Evolutionary conservation across 192 early-diverging fungal species (phyloP).

Genomic region (Oehlia diaphana): DNA sequence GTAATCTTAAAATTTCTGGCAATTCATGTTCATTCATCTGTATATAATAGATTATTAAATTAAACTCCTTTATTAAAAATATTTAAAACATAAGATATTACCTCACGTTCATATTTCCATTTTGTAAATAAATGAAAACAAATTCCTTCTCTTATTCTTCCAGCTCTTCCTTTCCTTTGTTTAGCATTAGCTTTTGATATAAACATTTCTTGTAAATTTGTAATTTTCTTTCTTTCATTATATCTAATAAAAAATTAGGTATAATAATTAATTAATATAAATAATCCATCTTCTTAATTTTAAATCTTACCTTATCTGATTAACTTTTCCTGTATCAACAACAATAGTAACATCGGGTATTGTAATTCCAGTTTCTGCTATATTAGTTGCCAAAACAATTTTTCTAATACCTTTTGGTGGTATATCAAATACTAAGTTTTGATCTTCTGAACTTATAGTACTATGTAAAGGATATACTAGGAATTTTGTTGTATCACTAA

Average conservation of each 20-base stretch:
- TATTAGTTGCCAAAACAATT: conserved; percentile 76
- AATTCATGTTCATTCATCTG: conserved; percentile 62
- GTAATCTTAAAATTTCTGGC: conserved; percentile 81
- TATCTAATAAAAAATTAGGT: conserved; percentile 32
- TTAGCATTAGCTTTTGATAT: conserved; percentile 66
- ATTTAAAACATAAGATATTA: neutral
- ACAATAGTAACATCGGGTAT: conserved; percentile 80
- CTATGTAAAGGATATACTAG: conserved; percentile 58
- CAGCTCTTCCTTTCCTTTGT: conserved; percentile 83
- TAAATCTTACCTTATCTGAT: conserved; percentile 63
- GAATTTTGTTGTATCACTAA: conserved; percentile 51
- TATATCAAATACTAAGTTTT: conserved; percentile 66
- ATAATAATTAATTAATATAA: neutral
- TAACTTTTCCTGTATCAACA: conserved; percentile 76
- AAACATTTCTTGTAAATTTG: conserved; percentile 61
- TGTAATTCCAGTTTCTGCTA: conserved; percentile 84
- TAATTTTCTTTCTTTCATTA: conserved; percentile 61
- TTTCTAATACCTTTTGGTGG: conserved; percentile 56
- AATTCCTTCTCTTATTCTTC: conserved; percentile 71
- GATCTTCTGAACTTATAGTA: conserved; percentile 65
- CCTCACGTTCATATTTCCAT: conserved; percentile 46
- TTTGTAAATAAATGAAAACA: conserved; percentile 75
- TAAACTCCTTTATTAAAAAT: conserved; percentile 3
- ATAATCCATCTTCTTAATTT: neutral
- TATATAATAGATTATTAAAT: conserved; percentile 18